Percentiles rank a stretch among this genome's conserved stretches.
Conservation (phyloP, 441 rosid genomes). For the Omphalea diandra region DNA sequence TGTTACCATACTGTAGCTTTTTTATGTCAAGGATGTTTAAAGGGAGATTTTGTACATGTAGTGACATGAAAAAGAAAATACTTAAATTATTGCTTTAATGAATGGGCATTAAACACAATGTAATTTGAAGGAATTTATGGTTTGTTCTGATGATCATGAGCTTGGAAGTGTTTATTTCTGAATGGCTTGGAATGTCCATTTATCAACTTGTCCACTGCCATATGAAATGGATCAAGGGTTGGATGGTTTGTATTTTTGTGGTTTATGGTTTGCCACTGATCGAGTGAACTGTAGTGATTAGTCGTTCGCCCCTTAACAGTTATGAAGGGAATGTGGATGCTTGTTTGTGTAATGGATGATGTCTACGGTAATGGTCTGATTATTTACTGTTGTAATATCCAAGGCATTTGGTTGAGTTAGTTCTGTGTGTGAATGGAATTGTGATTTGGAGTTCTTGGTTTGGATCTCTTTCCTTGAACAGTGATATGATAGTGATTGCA, state of each 20-base stretch:
- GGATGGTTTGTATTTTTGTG: constrained; percentile 32
- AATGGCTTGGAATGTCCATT: constrained; percentile 34
- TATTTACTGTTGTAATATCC: constrained; percentile 2
- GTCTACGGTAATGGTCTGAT: constrained; percentile 18
- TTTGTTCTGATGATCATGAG: constrained; percentile 29
- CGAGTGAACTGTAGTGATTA: constrained; percentile 17
- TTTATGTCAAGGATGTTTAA: constrained; percentile 39
- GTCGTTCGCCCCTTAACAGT: constrained; percentile 15
- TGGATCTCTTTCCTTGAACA: constrained; percentile 9
- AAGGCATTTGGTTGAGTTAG: constrained; percentile 25
- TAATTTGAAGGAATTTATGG: constrained; percentile 36
- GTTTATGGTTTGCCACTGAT: constrained; percentile 32
- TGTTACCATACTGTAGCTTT: constrained; percentile 44
- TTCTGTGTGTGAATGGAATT: constrained; percentile 14
- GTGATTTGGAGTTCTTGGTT: constrained; percentile 2
- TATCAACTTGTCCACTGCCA: constrained; percentile 18
- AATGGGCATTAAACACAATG: constrained; percentile 42
- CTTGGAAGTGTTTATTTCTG: constrained; percentile 22
- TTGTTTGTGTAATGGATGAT: constrained; percentile 21
- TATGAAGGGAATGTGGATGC: background rate
- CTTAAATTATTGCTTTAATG: constrained; percentile 32
- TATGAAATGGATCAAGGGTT: constrained; percentile 37
- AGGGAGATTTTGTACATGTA: constrained; percentile 57
- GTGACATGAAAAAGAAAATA: constrained; percentile 27
- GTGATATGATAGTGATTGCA: background rate